These are phyloP conservation scores for Parastagonospora nodorum DNA, from an alignment of 2,329 filamentous ascomycete species.

Conservation along the genomic window DNA sequence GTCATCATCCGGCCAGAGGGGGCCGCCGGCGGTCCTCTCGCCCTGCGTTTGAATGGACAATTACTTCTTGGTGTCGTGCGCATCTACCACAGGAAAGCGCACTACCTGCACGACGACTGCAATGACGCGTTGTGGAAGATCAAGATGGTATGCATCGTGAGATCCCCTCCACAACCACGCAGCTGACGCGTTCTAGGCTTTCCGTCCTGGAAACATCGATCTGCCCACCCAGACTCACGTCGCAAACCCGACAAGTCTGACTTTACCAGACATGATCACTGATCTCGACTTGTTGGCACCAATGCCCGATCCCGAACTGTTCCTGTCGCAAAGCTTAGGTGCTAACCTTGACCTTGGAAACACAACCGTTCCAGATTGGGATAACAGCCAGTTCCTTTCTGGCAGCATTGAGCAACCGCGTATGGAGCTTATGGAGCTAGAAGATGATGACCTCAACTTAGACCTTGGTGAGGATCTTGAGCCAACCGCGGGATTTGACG, in stretches of 20 bases:
- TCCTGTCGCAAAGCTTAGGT: conserved; percentile 71
- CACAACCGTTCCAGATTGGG: conserved; percentile 58
- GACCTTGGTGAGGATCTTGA: conserved; percentile 64
- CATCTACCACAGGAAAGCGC: conserved; percentile 96
- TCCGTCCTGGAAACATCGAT: conserved; percentile 95
- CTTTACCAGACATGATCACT: conserved; percentile 89
- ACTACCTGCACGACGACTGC: conserved; percentile 95
- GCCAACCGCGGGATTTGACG: conserved; percentile 31
- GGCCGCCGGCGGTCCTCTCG: conserved; percentile 80
- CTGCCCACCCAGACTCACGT: conserved; percentile 77
- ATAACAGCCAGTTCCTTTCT: conserved; percentile 78
- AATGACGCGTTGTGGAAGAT: conserved; percentile 98
- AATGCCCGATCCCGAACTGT: conserved; percentile 81
- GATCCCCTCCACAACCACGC: neutral
- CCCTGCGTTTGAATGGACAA: conserved; percentile 90
- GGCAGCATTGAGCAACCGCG: conserved; percentile 63
- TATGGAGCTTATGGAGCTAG: conserved; percentile 51
- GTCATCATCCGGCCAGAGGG: conserved; percentile 81
- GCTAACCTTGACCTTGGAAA: conserved; percentile 51
- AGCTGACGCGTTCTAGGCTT: conserved; percentile 63
- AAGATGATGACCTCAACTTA: conserved; percentile 60
- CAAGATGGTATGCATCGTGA: conserved; percentile 74
- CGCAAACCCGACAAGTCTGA: conserved; percentile 82
- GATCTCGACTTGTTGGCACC: conserved; percentile 83
- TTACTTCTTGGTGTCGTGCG: conserved; percentile 92